These are phyloP conservation scores for Ogataea methylovora DNA, from an alignment of 805 yeast species.

Conservation along the genomic window DNA sequence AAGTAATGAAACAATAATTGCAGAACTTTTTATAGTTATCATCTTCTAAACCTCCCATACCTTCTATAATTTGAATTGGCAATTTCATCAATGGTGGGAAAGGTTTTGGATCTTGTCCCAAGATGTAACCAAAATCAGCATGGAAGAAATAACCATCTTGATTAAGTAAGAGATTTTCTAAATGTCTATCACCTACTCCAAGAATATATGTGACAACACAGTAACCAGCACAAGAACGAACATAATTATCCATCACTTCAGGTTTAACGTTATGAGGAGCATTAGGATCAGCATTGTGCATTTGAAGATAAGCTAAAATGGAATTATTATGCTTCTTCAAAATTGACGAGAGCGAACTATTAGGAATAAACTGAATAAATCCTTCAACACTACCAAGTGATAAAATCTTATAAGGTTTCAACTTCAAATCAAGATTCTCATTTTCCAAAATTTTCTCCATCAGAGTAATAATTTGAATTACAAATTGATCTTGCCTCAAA, in stretches of 20 bases:
- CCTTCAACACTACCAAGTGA: conserved; percentile 93
- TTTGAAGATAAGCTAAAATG: conserved; percentile 61
- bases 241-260: conserved; percentile 86
- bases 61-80: conserved; percentile 94
- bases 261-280: conserved; percentile 43
- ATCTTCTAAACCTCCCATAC: conserved; percentile 91
- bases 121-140: conserved; percentile 94
- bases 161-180: conserved; percentile 79
- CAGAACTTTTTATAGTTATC: conserved; percentile 82
- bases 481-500: conserved; percentile 90
- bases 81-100: conserved; percentile 97
- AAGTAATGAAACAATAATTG: conserved; percentile 91
- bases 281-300: conserved; percentile 51
- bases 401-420: conserved; percentile 83
- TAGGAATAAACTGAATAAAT: conserved; percentile 89
- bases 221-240: conserved; percentile 94
- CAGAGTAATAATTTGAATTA: conserved; percentile 83
- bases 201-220: conserved; percentile 91
- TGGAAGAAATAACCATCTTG: conserved; percentile 87
- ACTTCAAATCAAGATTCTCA: conserved; percentile 81
- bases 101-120: conserved; percentile 97
- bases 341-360: conserved; percentile 79
- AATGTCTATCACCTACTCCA: conserved; percentile 96
- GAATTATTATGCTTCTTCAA: conserved; percentile 64
- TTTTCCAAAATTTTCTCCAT: conserved; percentile 85